Base-by-base conservation (phyloP, 192 early-diverging fungal species). In the Mortierella alpina region DNA sequence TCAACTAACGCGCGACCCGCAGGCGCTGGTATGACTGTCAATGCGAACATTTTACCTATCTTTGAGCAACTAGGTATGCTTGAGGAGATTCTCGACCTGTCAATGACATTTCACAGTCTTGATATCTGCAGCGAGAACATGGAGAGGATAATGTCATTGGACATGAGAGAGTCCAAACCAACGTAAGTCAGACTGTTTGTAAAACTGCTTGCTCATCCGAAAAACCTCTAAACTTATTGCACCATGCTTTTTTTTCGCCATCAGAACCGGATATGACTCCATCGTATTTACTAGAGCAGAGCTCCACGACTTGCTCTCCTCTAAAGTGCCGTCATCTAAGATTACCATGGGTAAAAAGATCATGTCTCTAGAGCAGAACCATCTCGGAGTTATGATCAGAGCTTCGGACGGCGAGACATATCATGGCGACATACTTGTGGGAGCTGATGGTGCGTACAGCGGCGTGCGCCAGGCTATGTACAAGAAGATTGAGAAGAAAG, bases 361-460 rank as follows among this genome's bases (percentile, higher is more conserved):
- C 5, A 1, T 54, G 2, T 40, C 58, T 22, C 40, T 75, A 6
- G 5, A 45, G 6, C 73, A 75, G 23, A 59, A 67, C 20, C 5
- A 67, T 2, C 42, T 56, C 1, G 73, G 73, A 8, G 73, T 75
- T 45, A 54, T 42, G 39, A 6, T 63, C n/a, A 40, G 41, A 12
- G 41, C 48, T 15, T 0, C 48, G 0, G 73, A 75, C 57, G 39
- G 44, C n/a, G 49, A 64, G 1, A 54, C 58, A 14, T 10, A 31
- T 23, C 63, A 53, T 20, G 72, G 72, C 40, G 72, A 74, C 31
- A 74, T 74, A 17, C 50, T 74, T 12, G 72, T 74, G 0, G 72
- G 70, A 0, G 70, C 70, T 42, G 70, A 72, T 49, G 70, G 70
- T 0, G 63, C 70, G 1, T 39, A 72, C 52, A 61, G 57, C n/a